Evolutionary conservation across 345 rosid species (phyloP).

Genomic region (Salix viminalis): DNA sequence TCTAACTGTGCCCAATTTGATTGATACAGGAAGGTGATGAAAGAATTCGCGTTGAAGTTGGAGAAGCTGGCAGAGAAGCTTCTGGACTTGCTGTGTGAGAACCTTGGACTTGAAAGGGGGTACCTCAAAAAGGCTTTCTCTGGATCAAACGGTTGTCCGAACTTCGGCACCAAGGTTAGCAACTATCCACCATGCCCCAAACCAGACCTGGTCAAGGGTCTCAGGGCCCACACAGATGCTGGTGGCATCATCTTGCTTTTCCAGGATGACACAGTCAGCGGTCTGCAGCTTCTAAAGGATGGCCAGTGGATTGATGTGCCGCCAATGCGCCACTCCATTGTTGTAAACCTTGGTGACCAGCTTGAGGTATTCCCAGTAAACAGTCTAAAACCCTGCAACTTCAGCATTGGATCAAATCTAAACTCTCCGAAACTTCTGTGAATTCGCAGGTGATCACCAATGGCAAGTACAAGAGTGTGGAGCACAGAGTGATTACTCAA

Average conservation of each 20-base stretch:
- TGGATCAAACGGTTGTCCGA: conserved; percentile 60
- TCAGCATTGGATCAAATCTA: neutral
- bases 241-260: conserved; percentile 89
- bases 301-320: conserved; percentile 91
- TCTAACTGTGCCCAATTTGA: neutral
- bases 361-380: conserved; percentile 50
- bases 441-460: conserved; percentile 63
- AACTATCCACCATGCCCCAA: conserved; percentile 97
- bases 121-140: conserved; percentile 61
- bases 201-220: conserved; percentile 86
- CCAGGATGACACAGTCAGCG: conserved; percentile 84
- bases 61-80: conserved; percentile 85
- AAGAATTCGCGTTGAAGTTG: conserved; percentile 60
- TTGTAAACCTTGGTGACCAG: conserved; percentile 90
- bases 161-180: conserved; percentile 87
- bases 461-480: conserved; percentile 87
- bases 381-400: neutral
- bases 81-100: conserved; percentile 72
- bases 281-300: conserved; percentile 90
- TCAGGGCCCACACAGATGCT: conserved; percentile 96
- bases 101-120: conserved; percentile 75
- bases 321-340: conserved; percentile 89
- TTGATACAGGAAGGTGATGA: conserved; percentile 60
- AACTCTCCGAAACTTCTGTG: neutral
- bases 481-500: conserved; percentile 81